Base-by-base conservation (phyloP, 2,329 filamentous ascomycete genomes). In the Pseudogymnoascus sp. region DNA sequence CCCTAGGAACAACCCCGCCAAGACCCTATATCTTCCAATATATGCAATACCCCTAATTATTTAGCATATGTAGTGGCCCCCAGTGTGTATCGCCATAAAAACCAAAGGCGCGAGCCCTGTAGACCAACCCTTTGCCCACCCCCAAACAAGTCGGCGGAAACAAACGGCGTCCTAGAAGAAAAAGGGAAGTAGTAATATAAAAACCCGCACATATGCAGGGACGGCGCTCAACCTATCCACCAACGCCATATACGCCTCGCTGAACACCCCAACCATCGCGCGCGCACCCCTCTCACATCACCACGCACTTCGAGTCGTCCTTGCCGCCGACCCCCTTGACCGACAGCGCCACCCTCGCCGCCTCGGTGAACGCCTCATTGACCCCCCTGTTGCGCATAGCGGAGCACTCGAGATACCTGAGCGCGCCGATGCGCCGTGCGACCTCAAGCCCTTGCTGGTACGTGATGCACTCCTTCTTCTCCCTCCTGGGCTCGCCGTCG, bases 281-380 rank as follows among this genome's bases (percentile, higher is more conserved):
- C 15, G 26, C 46, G 46, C 46, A n/a, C 26, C 9, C 9, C 23
- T 23, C 46, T 70, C 76, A 88, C 85, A 88, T 87, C 65, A 88
- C 74, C 65, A 72, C 72, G 73, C 85, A 88, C 72, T 84, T 85
- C 66, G 78, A 79, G 64, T 85, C 83, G 66, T 87, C 84, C 69
- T 73, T 74, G 15, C 71, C 73, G 2, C 84, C 82, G 65, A 84
- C 84, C 70, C 85, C 83, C 77, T 83, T 87, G 64, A 88, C 85
- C 68, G 85, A 86, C 63, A 99, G 81, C 13, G 95, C 95, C 37
- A 99, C 95, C 72, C 96, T 89, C 23, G 95, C 93, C 42, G 95
- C 95, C 80, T 99, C 95, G 42, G 95, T 97, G 73, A 99, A 99
- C 46, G 95, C 95, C 77, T 99, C 95, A 77, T 97, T 97, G 73